These are phyloP conservation scores for Starmerella stigmatis DNA, from an alignment of 805 yeast genomes.

Conservation along the genomic window DNA sequence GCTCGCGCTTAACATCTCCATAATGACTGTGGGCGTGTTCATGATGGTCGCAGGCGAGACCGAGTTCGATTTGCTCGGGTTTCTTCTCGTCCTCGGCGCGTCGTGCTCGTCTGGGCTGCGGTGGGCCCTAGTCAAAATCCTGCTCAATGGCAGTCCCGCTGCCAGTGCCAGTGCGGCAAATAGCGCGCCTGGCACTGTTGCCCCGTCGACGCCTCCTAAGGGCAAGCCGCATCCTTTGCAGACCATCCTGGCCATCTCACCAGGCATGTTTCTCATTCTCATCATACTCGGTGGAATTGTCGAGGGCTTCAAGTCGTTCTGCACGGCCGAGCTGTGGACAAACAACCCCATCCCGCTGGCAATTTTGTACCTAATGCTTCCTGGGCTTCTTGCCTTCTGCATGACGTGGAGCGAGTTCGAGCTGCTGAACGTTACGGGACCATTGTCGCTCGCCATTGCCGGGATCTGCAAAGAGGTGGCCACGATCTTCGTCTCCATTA, in stretches of 20 bases:
- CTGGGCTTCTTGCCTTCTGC: slow-evolving; percentile 78
- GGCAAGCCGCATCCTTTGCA: slow-evolving; percentile 51
- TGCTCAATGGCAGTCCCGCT: too few relatives aligned
- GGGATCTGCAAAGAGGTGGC: slow-evolving; percentile 88
- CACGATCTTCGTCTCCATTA: slow-evolving; percentile 59
- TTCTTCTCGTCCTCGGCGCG: slow-evolving; percentile 62
- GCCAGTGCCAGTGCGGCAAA: too few relatives aligned
- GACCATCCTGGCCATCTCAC: slow-evolving; percentile 75
- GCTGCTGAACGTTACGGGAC: slow-evolving; percentile 68
- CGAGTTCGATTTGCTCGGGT: slow-evolving; percentile 43
- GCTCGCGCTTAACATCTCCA: slow-evolving; percentile 53
- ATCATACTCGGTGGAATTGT: slow-evolving; percentile 51
- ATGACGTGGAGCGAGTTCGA: slow-evolving; percentile 80
- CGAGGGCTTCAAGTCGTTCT: slow-evolving; percentile 56
- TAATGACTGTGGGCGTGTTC: slow-evolving; percentile 76
- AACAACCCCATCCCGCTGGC: slow-evolving; percentile 49
- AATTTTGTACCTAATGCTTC: slow-evolving; percentile 51
- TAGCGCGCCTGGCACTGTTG: slow-evolving; percentile 34
- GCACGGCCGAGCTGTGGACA: slow-evolving; percentile 51
- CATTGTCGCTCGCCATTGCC: slow-evolving; percentile 75
- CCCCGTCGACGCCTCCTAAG: not conserved
- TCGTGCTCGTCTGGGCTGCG: slow-evolving; percentile 79
- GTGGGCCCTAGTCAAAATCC: slow-evolving; percentile 88
- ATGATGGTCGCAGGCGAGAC: slow-evolving; percentile 61
- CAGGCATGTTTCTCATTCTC: slow-evolving; percentile 63